These are phyloP conservation scores for Claviceps sp. DNA, from an alignment of 2,329 filamentous ascomycete genomes.

Conservation along the genomic window DNA sequence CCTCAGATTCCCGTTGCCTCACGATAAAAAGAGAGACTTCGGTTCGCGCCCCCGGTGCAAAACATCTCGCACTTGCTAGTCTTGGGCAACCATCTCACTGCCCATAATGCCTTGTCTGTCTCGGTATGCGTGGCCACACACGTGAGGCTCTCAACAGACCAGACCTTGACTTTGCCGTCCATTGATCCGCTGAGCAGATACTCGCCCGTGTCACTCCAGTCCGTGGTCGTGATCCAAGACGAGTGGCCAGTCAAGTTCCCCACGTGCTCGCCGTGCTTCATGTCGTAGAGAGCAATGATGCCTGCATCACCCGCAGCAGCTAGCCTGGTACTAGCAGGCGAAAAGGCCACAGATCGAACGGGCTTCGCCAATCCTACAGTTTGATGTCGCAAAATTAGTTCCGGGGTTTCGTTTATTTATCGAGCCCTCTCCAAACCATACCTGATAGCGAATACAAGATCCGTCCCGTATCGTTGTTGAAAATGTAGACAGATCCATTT, in stretches of 20 bases:
- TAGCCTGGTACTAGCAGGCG: constrained; percentile 68
- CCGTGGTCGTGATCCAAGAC: constrained; percentile 80
- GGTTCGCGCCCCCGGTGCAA: constrained; percentile 63
- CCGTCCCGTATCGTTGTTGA: constrained; percentile 80
- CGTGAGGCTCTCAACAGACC: constrained; percentile 70
- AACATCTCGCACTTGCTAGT: constrained; percentile 56
- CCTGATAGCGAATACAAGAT: constrained; percentile 76
- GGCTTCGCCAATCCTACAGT: constrained; percentile 65
- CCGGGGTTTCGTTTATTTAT: no score
- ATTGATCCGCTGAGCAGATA: constrained; percentile 78
- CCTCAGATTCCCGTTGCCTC: constrained; percentile 58
- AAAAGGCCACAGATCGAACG: constrained; percentile 76
- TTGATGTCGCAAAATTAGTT: neutral
- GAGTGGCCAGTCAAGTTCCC: constrained; percentile 68
- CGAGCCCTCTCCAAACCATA: constrained; percentile 18
- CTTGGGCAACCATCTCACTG: constrained; percentile 72
- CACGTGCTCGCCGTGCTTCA: constrained; percentile 82
- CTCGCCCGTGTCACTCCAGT: constrained; percentile 90
- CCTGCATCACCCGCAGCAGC: constrained; percentile 83
- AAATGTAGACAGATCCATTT: constrained; percentile 84
- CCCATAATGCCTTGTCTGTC: constrained; percentile 74
- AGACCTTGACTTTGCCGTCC: constrained; percentile 91
- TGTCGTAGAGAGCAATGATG: constrained; percentile 85
- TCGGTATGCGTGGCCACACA: constrained; percentile 94
- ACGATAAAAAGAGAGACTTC: constrained; percentile 68